A percentile compares a stretch with the other conserved stretches of the same genome.
phyloP scores from a whole-genome alignment of 768 basidiomycete species.

The Tricholoma bakamatsutake region DNA sequence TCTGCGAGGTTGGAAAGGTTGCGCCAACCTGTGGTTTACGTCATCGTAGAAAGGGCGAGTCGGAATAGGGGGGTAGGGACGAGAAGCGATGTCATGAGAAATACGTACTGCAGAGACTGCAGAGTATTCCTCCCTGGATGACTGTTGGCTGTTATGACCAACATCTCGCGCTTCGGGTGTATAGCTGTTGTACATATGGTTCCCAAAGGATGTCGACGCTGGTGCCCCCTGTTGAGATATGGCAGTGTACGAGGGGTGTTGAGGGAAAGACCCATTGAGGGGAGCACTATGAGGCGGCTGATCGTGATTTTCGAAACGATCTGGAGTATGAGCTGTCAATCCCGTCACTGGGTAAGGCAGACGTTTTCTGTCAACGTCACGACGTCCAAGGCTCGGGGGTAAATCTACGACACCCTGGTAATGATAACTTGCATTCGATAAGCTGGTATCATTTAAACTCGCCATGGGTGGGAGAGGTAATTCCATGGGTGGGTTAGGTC shows the following conservation, averaged over 20 bases:
- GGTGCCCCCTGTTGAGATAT: neutral
- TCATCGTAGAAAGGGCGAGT: constrained; percentile 21
- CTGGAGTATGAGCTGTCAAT: constrained; percentile 8
- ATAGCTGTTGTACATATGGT: constrained; percentile 5
- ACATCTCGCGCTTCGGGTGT: constrained; percentile 6
- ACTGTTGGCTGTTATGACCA: constrained; percentile 7
- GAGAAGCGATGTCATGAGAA: constrained; percentile 21
- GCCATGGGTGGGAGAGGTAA: constrained; percentile 35
- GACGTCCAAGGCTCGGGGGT: constrained; percentile 14
- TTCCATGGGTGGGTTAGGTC: constrained; percentile 28
- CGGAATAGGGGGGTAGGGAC: constrained; percentile 22
- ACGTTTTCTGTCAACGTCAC: constrained; percentile 19
- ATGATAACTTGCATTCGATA: constrained; percentile 23
- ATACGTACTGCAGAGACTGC: constrained; percentile 10
- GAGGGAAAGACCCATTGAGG: constrained; percentile 8
- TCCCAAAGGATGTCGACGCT: constrained; percentile 5
- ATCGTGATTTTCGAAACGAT: constrained; percentile 8
- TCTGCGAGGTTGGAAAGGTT: constrained; percentile 10
- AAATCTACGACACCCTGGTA: constrained; percentile 20
- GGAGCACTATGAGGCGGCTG: constrained; percentile 20
- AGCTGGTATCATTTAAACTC: constrained; percentile 19
- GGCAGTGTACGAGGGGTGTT: constrained; percentile 7
- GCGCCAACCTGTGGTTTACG: constrained; percentile 7
- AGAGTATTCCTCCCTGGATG: constrained; percentile 14
- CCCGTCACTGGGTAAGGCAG: constrained; percentile 13